Evolutionary conservation across 2,329 filamentous ascomycete genomes (phyloP).

Genomic region (Claviceps monticola): DNA sequence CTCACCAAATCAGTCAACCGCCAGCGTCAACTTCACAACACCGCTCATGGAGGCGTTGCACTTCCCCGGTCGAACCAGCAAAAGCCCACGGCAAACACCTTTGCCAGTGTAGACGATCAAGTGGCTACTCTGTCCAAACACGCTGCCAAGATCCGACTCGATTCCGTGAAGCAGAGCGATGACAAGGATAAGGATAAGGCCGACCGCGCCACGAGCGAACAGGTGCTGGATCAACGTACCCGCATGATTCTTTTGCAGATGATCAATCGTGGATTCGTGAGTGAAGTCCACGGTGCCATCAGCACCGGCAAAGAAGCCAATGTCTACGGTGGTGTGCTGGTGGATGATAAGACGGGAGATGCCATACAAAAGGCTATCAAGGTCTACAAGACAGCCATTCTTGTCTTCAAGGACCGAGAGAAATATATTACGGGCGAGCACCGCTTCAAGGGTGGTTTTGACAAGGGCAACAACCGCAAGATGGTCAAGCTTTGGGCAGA

Average conservation of each 20-base stretch:
- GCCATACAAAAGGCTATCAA: slow-evolving; percentile 78
- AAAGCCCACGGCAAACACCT: slow-evolving; percentile 66
- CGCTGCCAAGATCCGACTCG: slow-evolving; percentile 72
- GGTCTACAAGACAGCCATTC: slow-evolving; percentile 95
- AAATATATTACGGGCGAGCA: slow-evolving; percentile 93
- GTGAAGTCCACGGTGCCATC: slow-evolving; percentile 86
- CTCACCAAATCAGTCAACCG: slow-evolving; percentile 82
- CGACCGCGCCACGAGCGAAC: slow-evolving; percentile 85
- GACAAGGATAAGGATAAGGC: slow-evolving; percentile 68
- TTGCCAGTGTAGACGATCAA: slow-evolving; percentile 72
- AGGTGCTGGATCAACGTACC: slow-evolving; percentile 86
- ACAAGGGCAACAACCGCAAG: slow-evolving; percentile 85
- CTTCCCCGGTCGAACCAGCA: slow-evolving; percentile 64
- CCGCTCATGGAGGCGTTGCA: slow-evolving; percentile 21
- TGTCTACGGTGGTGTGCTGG: slow-evolving; percentile 77
- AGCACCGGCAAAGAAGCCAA: slow-evolving; percentile 98
- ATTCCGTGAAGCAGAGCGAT: slow-evolving; percentile 40
- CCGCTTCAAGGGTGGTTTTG: slow-evolving; percentile 78
- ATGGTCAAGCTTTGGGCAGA: slow-evolving; percentile 99
- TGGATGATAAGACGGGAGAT: slow-evolving; percentile 37
- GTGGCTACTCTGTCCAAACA: slow-evolving; percentile 73
- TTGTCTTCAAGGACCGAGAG: slow-evolving; percentile 96
- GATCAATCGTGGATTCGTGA: slow-evolving; percentile 82
- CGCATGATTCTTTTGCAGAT: slow-evolving; percentile 93
- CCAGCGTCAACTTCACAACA: slow-evolving; percentile 52